phyloP scores from a whole-genome alignment of 1,139 yeast species.

The Kazachstania sp. region DNA sequence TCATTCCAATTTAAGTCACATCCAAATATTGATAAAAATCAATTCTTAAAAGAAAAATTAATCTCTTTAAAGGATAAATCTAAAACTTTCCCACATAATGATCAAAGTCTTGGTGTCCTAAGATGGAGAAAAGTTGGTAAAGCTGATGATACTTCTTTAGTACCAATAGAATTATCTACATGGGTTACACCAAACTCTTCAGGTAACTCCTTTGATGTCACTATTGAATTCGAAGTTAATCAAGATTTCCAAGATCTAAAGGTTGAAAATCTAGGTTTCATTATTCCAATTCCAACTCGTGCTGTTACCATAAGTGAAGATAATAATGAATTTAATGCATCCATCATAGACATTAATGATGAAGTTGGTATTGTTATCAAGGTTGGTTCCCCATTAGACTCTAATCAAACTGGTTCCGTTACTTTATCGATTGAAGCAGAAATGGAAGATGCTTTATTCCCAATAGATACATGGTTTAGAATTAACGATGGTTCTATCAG shows the following conservation, averaged over 20 bases:
- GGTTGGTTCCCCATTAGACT: slow-evolving; percentile 39
- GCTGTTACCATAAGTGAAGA: slow-evolving; percentile 49
- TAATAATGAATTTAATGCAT: slow-evolving; percentile 39
- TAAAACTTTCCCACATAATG: slow-evolving; percentile 84
- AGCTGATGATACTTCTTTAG: slow-evolving; percentile 44
- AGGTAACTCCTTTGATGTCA: slow-evolving; percentile 48
- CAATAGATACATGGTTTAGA: slow-evolving; percentile 38
- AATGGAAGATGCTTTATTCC: slow-evolving; percentile 82
- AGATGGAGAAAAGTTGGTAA: slow-evolving; percentile 77
- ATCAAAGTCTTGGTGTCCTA: slow-evolving; percentile 80
- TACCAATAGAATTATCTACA: slow-evolving; percentile 72
- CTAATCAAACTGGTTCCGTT: slow-evolving; percentile 61
- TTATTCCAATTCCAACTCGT: slow-evolving; percentile 54
- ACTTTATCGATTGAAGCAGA: slow-evolving; percentile 69
- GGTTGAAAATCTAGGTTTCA: slow-evolving; percentile 50
- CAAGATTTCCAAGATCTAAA: slow-evolving; percentile 34
- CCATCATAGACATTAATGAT: slow-evolving; percentile 43
- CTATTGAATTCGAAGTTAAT: slow-evolving; percentile 76
- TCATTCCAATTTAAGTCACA: slow-evolving; percentile 77
- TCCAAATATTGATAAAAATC: slow-evolving; percentile 82
- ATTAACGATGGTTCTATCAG: slow-evolving; percentile 33
- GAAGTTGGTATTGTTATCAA: slow-evolving; percentile 51
- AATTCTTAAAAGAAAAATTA: slow-evolving; percentile 48
- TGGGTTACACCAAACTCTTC: slow-evolving; percentile 56
- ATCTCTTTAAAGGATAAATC: slow-evolving; percentile 69